Conservation (phyloP, 768 basidiomycete species). For the Serendipita indica region DNA sequence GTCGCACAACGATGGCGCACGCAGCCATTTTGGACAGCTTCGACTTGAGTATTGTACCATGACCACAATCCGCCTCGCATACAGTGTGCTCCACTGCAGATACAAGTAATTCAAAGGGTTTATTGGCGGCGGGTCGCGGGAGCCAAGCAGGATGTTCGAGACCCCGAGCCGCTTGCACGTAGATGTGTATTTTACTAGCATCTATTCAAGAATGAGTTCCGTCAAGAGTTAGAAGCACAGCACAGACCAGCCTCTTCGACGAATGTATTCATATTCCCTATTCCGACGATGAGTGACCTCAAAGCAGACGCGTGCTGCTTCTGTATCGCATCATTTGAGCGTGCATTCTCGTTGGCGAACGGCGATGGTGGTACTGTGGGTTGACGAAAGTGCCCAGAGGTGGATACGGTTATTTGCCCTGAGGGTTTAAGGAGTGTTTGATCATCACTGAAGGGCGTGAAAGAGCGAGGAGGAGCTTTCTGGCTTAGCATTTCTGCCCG, state of each 20-base stretch:
- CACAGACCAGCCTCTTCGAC: neutral
- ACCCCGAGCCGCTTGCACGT: neutral
- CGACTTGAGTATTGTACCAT: no score
- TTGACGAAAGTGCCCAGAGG: no score
- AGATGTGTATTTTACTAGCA: neutral
- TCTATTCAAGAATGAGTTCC: neutral
- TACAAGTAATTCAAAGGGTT: neutral
- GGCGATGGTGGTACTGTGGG: no score
- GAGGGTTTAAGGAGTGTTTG: no score
- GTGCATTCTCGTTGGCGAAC: neutral
- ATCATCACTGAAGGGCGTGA: no score
- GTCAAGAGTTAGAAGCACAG: neutral
- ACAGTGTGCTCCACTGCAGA: neutral
- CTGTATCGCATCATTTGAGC: neutral
- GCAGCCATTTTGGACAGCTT: neutral
- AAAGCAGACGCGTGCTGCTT: neutral
- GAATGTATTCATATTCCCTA: neutral
- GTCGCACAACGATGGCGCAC: neutral
- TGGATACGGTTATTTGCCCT: no score
- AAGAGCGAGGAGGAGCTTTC: no score
- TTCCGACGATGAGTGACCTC: neutral
- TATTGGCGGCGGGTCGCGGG: neutral
- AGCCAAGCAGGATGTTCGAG: neutral
- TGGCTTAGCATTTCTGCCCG: no score
- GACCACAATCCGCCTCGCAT: neutral